Conservation (phyloP, 1,284 basidiomycete species). For the Heliocybe sulcata region DNA sequence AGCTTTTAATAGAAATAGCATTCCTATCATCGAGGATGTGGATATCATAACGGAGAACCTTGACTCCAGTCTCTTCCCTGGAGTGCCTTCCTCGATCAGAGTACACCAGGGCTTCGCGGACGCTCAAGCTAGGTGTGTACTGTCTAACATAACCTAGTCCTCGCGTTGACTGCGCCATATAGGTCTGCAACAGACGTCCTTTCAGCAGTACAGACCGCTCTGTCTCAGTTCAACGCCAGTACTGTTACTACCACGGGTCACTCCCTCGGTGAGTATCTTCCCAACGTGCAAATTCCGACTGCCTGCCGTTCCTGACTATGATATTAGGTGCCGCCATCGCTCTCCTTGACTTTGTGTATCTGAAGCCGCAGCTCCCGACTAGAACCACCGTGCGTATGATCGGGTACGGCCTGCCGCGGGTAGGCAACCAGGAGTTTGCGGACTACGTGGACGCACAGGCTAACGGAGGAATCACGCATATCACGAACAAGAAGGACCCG, state of each 20-base stretch:
- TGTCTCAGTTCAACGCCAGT: constrained; percentile 29
- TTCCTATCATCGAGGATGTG: constrained; percentile 24
- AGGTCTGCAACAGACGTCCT: constrained; percentile 45
- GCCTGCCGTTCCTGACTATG: too few relatives aligned
- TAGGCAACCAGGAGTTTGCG: constrained; percentile 22
- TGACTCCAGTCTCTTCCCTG: constrained; percentile 27
- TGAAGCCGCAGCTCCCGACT: constrained; percentile 26
- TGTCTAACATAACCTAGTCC: background rate
- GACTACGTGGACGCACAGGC: constrained; percentile 15
- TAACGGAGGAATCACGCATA: constrained; percentile 18
- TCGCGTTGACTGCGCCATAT: background rate
- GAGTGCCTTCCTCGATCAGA: constrained; percentile 16
- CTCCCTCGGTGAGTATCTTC: too few relatives aligned
- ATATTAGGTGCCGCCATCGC: constrained; percentile 48
- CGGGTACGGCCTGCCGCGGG: constrained; percentile 52
- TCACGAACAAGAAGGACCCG: constrained; percentile 28
- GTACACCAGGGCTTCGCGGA: constrained; percentile 27
- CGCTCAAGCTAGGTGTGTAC: constrained; percentile 20
- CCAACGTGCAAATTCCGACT: too few relatives aligned
- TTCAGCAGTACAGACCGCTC: constrained; percentile 34
- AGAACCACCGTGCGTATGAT: constrained; percentile 24
- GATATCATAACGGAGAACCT: constrained; percentile 18
- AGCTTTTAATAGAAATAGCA: too few relatives aligned
- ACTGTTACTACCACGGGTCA: constrained; percentile 47
- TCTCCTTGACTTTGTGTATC: constrained; percentile 36